Evolutionary conservation across 2,329 filamentous ascomycete species (phyloP).

Genomic region (Leptographium galeiforme): DNA sequence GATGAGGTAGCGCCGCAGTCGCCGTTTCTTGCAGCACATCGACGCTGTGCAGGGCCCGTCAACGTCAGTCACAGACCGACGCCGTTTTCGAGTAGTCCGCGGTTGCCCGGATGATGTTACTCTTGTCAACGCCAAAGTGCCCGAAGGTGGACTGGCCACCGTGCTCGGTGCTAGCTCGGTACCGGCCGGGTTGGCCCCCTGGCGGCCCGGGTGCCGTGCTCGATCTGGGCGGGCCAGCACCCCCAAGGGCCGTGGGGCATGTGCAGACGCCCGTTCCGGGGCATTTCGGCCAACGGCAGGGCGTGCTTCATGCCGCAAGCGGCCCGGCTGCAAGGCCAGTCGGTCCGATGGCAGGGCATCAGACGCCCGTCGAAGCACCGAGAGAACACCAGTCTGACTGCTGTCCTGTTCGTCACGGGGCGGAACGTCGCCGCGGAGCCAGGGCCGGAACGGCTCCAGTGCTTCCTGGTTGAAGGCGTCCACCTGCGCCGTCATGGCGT

Average conservation of each 20-base stretch:
- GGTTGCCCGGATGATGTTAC: neutral
- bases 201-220: neutral
- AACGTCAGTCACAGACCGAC: constrained; percentile 40
- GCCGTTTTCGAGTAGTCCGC: constrained; percentile 28
- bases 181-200: neutral
- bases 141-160: neutral
- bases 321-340: neutral
- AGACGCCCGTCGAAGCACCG: neutral
- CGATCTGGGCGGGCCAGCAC: neutral
- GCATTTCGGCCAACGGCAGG: neutral
- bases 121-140: neutral
- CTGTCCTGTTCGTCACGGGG: neutral
- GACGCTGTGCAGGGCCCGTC: constrained; percentile 39
- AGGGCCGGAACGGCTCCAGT: constrained; percentile 15
- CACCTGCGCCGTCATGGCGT: constrained; percentile 17
- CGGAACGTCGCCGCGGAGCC: constrained; percentile 9
- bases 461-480: constrained; percentile 11
- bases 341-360: neutral
- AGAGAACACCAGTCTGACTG: neutral
- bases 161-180: neutral
- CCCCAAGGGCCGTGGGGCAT: neutral
- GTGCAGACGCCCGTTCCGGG: neutral
- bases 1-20: constrained; percentile 48
- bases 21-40: constrained; percentile 52
- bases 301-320: neutral